Evolutionary conservation across 768 basidiomycete species (phyloP), one percentile per base, ranked within the genome.

Genomic region (Rhodotorula babjevae): DNA sequence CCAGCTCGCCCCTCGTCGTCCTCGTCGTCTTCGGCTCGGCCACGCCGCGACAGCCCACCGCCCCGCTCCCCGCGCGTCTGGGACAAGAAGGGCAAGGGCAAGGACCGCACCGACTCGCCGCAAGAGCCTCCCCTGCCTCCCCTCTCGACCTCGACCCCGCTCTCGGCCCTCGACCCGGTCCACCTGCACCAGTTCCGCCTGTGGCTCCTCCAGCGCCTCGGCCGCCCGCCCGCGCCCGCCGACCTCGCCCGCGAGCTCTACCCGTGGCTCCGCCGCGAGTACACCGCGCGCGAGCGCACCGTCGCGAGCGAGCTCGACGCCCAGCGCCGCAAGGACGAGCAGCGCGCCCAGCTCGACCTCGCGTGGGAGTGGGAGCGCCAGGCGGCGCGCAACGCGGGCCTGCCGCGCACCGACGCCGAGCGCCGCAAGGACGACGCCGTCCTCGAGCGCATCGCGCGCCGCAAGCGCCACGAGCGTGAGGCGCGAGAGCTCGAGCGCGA

Each of bases 281-380:
- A 49, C 53, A 44, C 9, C 10, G 3, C 18, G 16, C 42, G 29
- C 56, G 55, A 29, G 49, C n/a, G 18, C 15, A 3, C 3, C 23
- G 23, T 53, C 49, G 33, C n/a, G 0, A 16, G 21, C 15, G 29
- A n/a, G 46, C 31, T 11, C 5, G 60, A 46, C 25, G 3, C 11
- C 10, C 0, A 0, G 6, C 23, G 25, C 47, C 23, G 29, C 33
- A 18, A 18, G 10, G 31, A 44, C 18, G 29, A 36, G 5, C 25
- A 40, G 40, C 36, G 50, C 25, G 61, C 53, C 18, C 11, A 50
- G 57, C 57, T 72, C 31, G 71, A 72, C 62, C 29, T 59, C 25
- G 62, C 65, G 46, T 72, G 66, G 65, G 61, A 63, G 62, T 72
- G 71, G 71, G 27, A 67, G 42, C 36, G 58, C 10, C 56, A 57